phyloP scores from a whole-genome alignment of 1,284 basidiomycete species.

The Ustilago loliicola region DNA sequence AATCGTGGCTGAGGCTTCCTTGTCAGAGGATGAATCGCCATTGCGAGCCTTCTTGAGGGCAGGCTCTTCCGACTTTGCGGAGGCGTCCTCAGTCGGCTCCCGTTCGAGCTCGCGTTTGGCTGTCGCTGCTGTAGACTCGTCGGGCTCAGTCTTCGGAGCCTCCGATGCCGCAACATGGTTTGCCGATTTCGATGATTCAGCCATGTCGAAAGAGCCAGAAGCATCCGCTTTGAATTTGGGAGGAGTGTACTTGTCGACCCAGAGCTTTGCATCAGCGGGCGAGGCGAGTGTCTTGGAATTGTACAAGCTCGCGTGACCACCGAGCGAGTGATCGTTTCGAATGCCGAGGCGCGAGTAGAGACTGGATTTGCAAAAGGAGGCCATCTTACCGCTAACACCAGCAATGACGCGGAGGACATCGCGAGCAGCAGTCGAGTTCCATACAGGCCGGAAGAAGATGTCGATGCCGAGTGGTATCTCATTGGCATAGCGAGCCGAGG shows the following conservation, averaged over 20 bases:
- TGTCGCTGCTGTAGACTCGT: background rate
- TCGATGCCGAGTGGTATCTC: conserved; percentile 29
- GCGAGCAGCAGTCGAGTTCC: conserved; percentile 27
- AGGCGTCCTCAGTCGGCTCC: background rate
- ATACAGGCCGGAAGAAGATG: conserved; percentile 26
- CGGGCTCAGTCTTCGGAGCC: background rate
- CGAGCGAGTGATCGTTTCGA: conserved; percentile 18
- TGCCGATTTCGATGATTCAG: background rate
- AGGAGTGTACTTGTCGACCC: background rate
- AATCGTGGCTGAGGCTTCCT: background rate
- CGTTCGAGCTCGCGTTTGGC: conserved; percentile 15
- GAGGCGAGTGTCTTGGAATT: conserved; percentile 21
- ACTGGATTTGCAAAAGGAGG: conserved; percentile 34
- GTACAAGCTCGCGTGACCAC: conserved; percentile 19
- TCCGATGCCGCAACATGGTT: background rate
- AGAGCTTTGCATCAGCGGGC: conserved; percentile 22
- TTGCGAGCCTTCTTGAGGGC: conserved; percentile 25
- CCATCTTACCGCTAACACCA: conserved; percentile 22
- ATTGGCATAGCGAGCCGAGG: background rate
- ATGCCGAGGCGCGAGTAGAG: conserved; percentile 35
- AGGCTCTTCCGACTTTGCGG: background rate
- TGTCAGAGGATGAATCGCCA: background rate
- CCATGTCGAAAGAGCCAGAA: background rate
- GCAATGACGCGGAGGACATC: conserved; percentile 26
- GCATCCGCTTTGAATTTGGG: background rate